Evolutionary conservation across 225 moss, liverwort and hornwort species (phyloP), one percentile per base, ranked within the genome.

Genomic region (Anthoceros angustus): DNA sequence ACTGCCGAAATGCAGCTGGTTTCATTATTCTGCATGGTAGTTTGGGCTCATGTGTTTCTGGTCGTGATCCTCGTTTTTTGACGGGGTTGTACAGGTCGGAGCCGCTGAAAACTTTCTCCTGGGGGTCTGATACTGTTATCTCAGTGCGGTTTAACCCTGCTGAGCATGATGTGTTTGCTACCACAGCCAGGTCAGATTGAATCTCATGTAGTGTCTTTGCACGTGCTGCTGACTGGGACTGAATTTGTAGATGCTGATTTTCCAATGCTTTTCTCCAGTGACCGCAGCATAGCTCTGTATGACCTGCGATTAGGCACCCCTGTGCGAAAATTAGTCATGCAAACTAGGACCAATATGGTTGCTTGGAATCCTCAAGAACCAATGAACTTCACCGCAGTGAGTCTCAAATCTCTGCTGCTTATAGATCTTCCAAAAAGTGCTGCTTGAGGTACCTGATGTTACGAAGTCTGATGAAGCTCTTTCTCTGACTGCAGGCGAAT

Each of bases 331-430:
- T 62, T 98, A 39, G 81, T 98, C 40, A 91, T 98, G 95, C 95
- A 95, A 90, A 95, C 90, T 23, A 83, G 86, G 80, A 81, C 85
- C 1, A 95, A 91, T 72, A 78, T 86, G 43, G 73, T 95, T 12
- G 86, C 90, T 11, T 95, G 94, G 94, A 95, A 95, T 77, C 94
- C 94, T 65, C 83, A 81, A 63, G 94, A 95, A 74, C 83, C 90
- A 25, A 86, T 88, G 68, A 95, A 95, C 70, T 95, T 95, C 66
- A 86, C 90, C 12, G 83, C 87, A 75, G 94, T 95, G 80, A 79
- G 86, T 69, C 23, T 55, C n/a, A 20, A 15, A 4, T 42, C 20
- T 60, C 23, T 9, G 12, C 69, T 65, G 42, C 64, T 9, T 49
- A 38, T 61, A 11, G 1, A 11, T 46, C 2, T 46, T 6, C 12